Evolutionary conservation across 2,329 filamentous ascomycete species (phyloP).

Genomic region (Penicillium sp.): DNA sequence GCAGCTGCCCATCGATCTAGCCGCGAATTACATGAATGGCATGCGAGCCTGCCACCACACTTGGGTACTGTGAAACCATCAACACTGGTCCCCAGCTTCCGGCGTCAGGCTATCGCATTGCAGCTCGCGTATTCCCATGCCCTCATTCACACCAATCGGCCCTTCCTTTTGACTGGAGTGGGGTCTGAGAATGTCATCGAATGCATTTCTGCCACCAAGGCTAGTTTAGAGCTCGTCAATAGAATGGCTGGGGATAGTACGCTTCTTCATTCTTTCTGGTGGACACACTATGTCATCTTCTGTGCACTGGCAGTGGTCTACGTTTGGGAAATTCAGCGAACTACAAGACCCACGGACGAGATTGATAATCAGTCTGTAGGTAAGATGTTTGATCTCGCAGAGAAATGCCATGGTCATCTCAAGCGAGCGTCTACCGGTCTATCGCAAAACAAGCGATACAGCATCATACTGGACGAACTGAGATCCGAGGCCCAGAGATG

Average conservation of each 20-base stretch:
- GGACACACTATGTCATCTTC: conserved; percentile 44
- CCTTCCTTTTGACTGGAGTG: conserved; percentile 24
- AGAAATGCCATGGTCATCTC: conserved; percentile 51
- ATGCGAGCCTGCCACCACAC: conserved; percentile 24
- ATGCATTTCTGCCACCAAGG: conserved; percentile 25
- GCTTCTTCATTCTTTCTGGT: conserved; percentile 30
- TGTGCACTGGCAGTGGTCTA: conserved; percentile 57
- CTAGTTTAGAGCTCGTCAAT: conserved; percentile 21
- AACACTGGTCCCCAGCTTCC: conserved; percentile 25
- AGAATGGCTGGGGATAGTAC: conserved; percentile 22
- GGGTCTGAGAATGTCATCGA: conserved; percentile 16
- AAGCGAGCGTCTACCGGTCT: conserved; percentile 39
- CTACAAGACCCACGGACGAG: conserved; percentile 14
- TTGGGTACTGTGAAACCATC: conserved; percentile 28
- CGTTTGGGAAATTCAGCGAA: conserved; percentile 54
- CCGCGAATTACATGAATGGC: conserved; percentile 23
- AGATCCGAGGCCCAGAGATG: conserved; percentile 37
- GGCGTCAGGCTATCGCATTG: conserved; percentile 29
- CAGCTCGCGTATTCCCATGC: conserved; percentile 30
- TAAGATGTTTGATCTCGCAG: conserved; percentile 44
- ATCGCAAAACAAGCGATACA: conserved; percentile 52
- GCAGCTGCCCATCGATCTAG: conserved; percentile 22
- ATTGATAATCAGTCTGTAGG: conserved; percentile 10
- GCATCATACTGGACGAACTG: conserved; percentile 55
- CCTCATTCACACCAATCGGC: conserved; percentile 28